A percentile compares a stretch with the other conserved stretches of the same genome.
Conservation (phyloP, 352 stramenopile genomes). For the Aphanomyces cochlioides region DNA sequence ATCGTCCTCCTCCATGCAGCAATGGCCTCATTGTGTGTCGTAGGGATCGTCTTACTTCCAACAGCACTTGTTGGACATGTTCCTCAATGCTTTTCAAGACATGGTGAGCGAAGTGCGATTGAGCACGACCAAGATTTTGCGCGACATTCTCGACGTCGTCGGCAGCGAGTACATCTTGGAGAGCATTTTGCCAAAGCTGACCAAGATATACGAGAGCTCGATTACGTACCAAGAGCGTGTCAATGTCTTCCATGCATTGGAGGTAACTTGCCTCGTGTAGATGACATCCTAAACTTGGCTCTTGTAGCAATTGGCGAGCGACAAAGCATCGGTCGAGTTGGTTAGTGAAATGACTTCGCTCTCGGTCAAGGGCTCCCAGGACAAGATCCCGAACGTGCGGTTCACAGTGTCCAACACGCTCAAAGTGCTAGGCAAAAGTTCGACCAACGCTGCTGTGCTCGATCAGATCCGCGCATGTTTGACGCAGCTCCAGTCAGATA, state of each 20-base stretch:
- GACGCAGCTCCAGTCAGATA: conserved; percentile 69
- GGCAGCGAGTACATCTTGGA: conserved; percentile 81
- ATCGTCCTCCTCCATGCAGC: conserved; percentile 34
- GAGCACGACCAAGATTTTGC: conserved; percentile 85
- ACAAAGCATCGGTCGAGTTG: conserved; percentile 70
- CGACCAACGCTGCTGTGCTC: conserved; percentile 58
- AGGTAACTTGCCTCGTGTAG: conserved; percentile 19
- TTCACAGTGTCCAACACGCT: conserved; percentile 84
- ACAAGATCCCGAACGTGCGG: conserved; percentile 87
- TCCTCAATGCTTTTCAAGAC: conserved; percentile 89
- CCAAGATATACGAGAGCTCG: conserved; percentile 80
- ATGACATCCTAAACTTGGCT: background rate
- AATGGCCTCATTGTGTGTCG: conserved; percentile 42
- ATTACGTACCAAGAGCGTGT: conserved; percentile 85
- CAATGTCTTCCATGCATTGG: conserved; percentile 74
- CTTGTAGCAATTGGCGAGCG: conserved; percentile 52
- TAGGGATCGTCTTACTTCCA: conserved; percentile 76
- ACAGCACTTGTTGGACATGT: conserved; percentile 83
- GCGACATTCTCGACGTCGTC: conserved; percentile 66
- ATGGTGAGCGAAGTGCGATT: conserved; percentile 93
- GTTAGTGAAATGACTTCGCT: conserved; percentile 57
- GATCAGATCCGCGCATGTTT: conserved; percentile 76
- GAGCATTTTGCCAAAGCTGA: conserved; percentile 72
- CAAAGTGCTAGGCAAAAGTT: conserved; percentile 78
- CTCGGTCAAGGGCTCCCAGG: conserved; percentile 63